Conservation (phyloP, 306 rosid species). For the Lupinus albus region DNA sequence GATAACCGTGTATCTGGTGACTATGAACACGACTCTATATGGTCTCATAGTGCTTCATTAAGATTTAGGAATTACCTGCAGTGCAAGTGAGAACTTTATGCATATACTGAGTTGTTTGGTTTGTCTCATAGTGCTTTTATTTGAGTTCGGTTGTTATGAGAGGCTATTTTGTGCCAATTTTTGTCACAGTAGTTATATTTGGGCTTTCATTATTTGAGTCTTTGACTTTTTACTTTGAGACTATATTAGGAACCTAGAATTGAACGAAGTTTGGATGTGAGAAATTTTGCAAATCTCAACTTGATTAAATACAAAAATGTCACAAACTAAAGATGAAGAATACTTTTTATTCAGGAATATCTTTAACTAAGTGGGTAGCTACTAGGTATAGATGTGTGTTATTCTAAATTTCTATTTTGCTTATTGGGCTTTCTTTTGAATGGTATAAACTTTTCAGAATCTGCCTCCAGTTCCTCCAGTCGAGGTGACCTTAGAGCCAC, state of each 20-base stretch:
- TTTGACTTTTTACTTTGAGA: no score
- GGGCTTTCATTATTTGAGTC: neutral
- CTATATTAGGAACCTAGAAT: no score
- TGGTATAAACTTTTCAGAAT: constrained; percentile 53
- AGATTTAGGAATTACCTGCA: constrained; percentile 1
- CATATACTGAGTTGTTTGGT: neutral
- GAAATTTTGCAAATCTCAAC: constrained; percentile 6
- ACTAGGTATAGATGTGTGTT: neutral
- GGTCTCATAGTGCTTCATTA: neutral
- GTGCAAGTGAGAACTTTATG: neutral
- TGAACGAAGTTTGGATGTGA: neutral
- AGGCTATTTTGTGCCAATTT: neutral
- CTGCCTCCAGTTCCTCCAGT: constrained; percentile 79
- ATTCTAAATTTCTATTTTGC: constrained; percentile 27
- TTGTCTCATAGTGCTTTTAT: neutral
- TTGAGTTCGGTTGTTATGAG: constrained; percentile 5
- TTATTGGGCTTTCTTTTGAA: constrained; percentile 26
- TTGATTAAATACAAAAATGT: constrained; percentile 17
- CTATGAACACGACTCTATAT: neutral
- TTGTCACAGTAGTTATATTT: neutral
- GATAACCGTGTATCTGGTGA: no score
- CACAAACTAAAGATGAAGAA: neutral
- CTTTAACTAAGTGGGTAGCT: neutral
- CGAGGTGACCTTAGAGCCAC: constrained; percentile 61
- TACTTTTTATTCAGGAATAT: constrained; percentile 14